Conservation (phyloP, 106 monocot species). For the Posidonia australis region DNA sequence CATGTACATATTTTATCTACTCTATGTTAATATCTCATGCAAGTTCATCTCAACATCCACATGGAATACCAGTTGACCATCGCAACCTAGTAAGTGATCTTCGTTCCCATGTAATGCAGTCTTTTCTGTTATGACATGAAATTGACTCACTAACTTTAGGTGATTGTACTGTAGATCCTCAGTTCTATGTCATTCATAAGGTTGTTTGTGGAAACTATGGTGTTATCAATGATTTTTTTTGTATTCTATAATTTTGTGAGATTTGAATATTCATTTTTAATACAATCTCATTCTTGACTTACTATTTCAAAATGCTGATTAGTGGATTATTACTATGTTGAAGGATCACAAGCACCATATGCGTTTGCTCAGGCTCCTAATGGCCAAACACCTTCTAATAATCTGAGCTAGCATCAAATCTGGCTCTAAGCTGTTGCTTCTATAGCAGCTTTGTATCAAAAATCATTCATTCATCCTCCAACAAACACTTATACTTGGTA, state of each 20-base stretch:
- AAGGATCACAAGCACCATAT: slow-evolving; percentile 29
- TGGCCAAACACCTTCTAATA: slow-evolving; percentile 11
- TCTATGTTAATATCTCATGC: no score
- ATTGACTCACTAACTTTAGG: not conserved
- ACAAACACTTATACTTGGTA: slow-evolving; percentile 31
- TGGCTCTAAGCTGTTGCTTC: slow-evolving; percentile 52
- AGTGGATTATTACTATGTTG: not conserved
- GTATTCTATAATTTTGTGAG: no score
- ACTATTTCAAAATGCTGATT: not conserved
- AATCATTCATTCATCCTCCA: no score
- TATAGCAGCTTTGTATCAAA: slow-evolving; percentile 62
- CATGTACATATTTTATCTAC: no score
- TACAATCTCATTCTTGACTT: not conserved
- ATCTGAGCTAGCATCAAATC: slow-evolving; percentile 29
- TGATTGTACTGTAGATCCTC: not conserved
- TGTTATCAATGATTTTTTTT: no score
- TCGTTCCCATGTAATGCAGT: not conserved
- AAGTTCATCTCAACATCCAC: slow-evolving; percentile 26
- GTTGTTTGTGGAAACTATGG: no score
- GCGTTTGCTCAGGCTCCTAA: slow-evolving; percentile 27
- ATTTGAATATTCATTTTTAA: no score
- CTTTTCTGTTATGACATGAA: not conserved
- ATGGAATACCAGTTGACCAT: slow-evolving; percentile 25
- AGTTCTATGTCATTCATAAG: no score
- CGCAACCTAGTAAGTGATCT: slow-evolving; percentile 44